These are phyloP conservation scores for Tetrahymena borealis DNA, from an alignment of 73 alveolate genomes.

Conservation along the genomic window DNA sequence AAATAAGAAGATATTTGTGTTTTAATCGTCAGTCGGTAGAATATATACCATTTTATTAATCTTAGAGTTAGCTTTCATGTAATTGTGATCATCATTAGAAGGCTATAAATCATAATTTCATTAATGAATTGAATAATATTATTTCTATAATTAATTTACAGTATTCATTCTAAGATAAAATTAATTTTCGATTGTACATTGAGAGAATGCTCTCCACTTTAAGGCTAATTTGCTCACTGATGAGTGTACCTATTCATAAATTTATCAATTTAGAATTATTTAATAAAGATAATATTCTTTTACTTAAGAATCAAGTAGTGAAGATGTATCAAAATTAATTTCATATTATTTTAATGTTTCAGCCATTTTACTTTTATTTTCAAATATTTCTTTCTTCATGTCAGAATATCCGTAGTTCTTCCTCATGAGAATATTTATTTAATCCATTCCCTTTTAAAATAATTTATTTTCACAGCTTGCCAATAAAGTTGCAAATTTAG, in stretches of 20 bases:
- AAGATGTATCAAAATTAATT: not conserved
- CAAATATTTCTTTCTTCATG: not conserved
- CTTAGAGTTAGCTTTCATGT: not conserved
- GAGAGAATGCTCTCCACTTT: not conserved
- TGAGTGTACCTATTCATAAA: not conserved
- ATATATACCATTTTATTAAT: not conserved
- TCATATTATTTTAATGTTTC: not conserved
- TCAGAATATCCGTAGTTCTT: not conserved
- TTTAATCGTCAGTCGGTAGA: not conserved
- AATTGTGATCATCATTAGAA: not conserved
- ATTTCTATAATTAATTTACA: not conserved
- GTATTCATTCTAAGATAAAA: not conserved
- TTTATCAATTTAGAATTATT: not conserved
- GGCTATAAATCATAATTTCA: not conserved
- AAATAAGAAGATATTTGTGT: not conserved
- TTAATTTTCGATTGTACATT: not conserved
- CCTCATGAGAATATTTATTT: not conserved
- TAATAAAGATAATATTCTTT: not conserved
- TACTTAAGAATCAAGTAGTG: not conserved
- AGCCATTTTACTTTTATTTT: not conserved
- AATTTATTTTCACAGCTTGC: not conserved
- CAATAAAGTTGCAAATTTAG: not conserved
- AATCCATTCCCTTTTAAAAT: not conserved
- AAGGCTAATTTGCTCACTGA: not conserved
- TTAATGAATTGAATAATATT: too few species aligned